Evolutionary conservation across 192 early-diverging fungal species (phyloP).

Genomic region (Backusella morwellensis): DNA sequence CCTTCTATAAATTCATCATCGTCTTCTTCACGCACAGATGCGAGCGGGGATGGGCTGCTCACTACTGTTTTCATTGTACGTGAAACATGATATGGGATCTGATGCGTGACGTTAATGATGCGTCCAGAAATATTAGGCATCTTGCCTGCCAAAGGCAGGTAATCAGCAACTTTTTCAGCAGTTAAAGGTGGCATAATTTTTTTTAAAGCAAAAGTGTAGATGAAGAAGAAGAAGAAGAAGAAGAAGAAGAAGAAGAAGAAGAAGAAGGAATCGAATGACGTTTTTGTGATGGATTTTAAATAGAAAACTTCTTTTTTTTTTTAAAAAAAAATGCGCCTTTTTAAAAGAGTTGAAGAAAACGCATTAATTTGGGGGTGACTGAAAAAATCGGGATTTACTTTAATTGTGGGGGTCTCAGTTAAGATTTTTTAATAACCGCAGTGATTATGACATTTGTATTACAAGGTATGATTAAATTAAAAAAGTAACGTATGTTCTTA

Average conservation of each 20-base stretch:
- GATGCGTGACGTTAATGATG: conserved; percentile 33
- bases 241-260: too few species aligned
- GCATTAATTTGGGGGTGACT: background rate
- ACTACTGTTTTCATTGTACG: background rate
- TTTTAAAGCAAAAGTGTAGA: background rate
- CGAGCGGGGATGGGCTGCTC: too few species aligned
- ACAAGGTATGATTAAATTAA: background rate
- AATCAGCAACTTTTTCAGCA: conserved; percentile 28
- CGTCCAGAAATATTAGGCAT: conserved; percentile 21
- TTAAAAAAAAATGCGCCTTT: background rate
- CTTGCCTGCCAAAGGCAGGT: conserved; percentile 23
- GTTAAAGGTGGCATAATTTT: conserved; percentile 13
- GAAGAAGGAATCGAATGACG: background rate
- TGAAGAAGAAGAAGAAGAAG: background rate
- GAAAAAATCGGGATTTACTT: background rate
- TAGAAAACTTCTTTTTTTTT: background rate
- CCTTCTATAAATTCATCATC: background rate
- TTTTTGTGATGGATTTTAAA: background rate
- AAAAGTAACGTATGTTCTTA: background rate
- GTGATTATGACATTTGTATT: background rate
- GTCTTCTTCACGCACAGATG: background rate
- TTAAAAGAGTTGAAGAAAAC: background rate
- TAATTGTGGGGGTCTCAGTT: background rate
- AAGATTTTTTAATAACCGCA: background rate
- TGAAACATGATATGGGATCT: conserved; percentile 31